Conservation (phyloP, 352 stramenopile genomes). For the Globisporangium splendens region DNA sequence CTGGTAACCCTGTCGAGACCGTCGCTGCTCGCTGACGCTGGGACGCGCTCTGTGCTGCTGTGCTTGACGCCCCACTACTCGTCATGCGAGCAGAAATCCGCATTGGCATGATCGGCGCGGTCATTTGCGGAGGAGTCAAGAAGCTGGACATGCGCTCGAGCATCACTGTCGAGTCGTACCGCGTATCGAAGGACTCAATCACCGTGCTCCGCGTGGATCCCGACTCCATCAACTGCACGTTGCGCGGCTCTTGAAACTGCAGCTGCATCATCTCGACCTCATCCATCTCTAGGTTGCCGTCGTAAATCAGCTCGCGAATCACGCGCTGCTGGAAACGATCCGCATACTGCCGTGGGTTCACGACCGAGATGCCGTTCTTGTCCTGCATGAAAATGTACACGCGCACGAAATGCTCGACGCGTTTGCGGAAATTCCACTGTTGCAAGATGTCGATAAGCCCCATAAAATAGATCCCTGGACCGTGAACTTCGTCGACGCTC, state of each 20-base stretch:
- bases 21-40: constrained; percentile 16
- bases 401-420: constrained; percentile 81
- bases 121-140: constrained; percentile 9
- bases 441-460: constrained; percentile 95
- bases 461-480: constrained; percentile 93
- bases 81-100: constrained; percentile 14
- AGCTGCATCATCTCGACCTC: constrained; percentile 31
- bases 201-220: constrained; percentile 44
- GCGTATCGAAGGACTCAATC: constrained; percentile 45
- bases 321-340: constrained; percentile 78
- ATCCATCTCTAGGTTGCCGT: constrained; percentile 32
- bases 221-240: constrained; percentile 35
- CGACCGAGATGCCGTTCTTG: constrained; percentile 63
- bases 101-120: constrained; percentile 9
- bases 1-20: constrained; percentile 18
- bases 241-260: constrained; percentile 23
- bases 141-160: constrained; percentile 18
- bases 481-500: constrained; percentile 83
- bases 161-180: constrained; percentile 18
- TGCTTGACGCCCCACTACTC: not conserved
- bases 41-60: not conserved
- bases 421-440: constrained; percentile 92
- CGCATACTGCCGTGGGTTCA: constrained; percentile 68
- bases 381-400: constrained; percentile 74
- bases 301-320: constrained; percentile 71